Evolutionary conservation across 78 protist genomes (phyloP).

Genomic region (Pelomyxa schiedti): DNA sequence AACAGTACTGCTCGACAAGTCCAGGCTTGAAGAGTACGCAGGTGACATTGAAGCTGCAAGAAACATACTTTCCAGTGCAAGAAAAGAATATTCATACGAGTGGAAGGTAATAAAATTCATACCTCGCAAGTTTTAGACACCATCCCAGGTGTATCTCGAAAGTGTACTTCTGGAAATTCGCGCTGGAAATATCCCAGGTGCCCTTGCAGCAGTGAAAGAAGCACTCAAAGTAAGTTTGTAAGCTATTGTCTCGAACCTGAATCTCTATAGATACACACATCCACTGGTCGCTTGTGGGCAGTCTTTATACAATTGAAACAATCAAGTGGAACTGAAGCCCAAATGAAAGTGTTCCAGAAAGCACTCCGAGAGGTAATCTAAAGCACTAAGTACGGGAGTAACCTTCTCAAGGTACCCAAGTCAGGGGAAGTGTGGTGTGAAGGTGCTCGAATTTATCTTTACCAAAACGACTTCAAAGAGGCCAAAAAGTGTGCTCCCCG

Average conservation of each 20-base stretch:
- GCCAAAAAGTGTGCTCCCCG: slow-evolving; percentile 39
- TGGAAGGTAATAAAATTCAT: too few species aligned
- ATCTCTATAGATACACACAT: slow-evolving; percentile 60
- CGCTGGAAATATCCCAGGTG: slow-evolving; percentile 38
- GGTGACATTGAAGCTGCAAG: slow-evolving; percentile 45
- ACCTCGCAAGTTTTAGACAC: too few species aligned
- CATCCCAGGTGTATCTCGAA: slow-evolving; percentile 67
- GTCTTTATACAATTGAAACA: slow-evolving; percentile 68
- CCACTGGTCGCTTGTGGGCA: slow-evolving; percentile 86
- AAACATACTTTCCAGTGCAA: slow-evolving; percentile 7
- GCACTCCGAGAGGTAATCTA: slow-evolving; percentile 41
- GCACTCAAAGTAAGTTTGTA: too few species aligned
- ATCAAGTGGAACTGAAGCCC: slow-evolving; percentile 29
- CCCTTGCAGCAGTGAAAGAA: slow-evolving; percentile 47
- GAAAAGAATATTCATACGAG: background rate
- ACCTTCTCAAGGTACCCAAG: too few species aligned
- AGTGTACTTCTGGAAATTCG: slow-evolving; percentile 66
- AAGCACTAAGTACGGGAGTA: too few species aligned
- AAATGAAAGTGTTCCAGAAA: slow-evolving; percentile 25
- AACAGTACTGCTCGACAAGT: slow-evolving; percentile 62
- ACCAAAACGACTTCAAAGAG: slow-evolving; percentile 42
- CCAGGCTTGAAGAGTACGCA: slow-evolving; percentile 62
- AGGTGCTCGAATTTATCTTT: slow-evolving; percentile 76
- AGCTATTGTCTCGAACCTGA: too few species aligned
- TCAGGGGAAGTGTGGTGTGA: slow-evolving; percentile 93